These are phyloP conservation scores for Rubia tinctorum DNA, from an alignment of 305 asterid species.

Conservation along the genomic window DNA sequence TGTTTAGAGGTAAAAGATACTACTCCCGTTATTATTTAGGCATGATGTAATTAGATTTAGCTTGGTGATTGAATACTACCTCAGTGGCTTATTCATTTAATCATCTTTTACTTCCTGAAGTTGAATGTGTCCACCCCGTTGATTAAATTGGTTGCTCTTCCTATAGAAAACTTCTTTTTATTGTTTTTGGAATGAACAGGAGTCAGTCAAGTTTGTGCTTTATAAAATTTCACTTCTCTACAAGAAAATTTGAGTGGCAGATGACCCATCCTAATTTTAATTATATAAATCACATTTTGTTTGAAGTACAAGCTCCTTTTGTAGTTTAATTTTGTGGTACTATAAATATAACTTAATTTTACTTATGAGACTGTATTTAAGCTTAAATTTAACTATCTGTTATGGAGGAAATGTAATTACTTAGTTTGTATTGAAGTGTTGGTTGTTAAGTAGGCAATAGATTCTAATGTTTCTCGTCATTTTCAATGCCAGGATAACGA, in stretches of 20 bases:
- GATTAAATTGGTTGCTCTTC: not conserved
- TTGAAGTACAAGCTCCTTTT: not conserved
- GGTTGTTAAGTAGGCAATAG: not conserved
- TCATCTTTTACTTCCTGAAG: not conserved
- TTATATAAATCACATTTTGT: not conserved
- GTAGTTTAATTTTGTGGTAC: not conserved
- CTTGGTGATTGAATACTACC: not conserved
- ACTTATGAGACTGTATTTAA: not conserved
- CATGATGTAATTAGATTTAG: not conserved
- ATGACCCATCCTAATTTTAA: not conserved
- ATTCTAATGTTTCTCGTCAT: constrained; percentile 9
- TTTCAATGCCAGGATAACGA: constrained; percentile 67
- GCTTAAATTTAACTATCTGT: not conserved
- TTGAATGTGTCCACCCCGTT: not conserved
- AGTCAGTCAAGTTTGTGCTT: not conserved
- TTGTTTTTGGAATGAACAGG: not conserved
- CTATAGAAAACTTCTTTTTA: not conserved
- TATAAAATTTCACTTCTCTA: not conserved
- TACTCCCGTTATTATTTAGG: not conserved
- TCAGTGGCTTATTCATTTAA: not conserved
- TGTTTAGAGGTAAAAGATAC: constrained; percentile 73
- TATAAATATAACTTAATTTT: not conserved
- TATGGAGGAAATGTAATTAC: not conserved
- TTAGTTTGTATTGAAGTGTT: not conserved
- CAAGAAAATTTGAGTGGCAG: not conserved